Evolutionary conservation across 495 filamentous ascomycete species (phyloP).

Genomic region (Annulohypoxylon bovei): DNA sequence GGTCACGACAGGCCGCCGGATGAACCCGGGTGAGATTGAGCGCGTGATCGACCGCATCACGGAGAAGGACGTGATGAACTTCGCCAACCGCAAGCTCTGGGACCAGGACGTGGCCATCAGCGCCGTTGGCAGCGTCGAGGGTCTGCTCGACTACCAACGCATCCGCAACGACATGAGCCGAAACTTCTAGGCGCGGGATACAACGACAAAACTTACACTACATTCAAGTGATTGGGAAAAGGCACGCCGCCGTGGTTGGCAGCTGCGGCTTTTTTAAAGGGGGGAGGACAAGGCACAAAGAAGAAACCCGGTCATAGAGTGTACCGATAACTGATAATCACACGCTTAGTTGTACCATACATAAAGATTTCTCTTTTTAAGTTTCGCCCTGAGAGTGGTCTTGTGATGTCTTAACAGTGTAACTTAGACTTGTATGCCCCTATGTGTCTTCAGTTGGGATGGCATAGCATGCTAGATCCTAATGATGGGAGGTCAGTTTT

Average conservation of each 20-base stretch:
- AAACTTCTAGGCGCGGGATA: conserved; percentile 61
- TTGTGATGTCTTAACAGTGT: not conserved
- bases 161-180: conserved; percentile 90
- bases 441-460: not conserved
- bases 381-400: conserved; percentile 11
- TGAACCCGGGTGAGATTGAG: conserved; percentile 94
- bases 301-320: conserved; percentile 47
- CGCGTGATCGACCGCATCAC: conserved; percentile 85
- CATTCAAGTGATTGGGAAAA: conserved; percentile 22
- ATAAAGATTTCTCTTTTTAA: conserved; percentile 48
- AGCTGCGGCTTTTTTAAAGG: not conserved
- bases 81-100: conserved; percentile 91
- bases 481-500: not conserved
- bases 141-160: conserved; percentile 86
- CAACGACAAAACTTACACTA: not conserved
- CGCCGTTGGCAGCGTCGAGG: conserved; percentile 93
- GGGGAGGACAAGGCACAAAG: not conserved
- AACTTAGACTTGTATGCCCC: not conserved
- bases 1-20: conserved; percentile 92
- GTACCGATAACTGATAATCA: conserved; percentile 50
- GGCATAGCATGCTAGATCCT: not conserved
- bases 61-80: conserved; percentile 96
- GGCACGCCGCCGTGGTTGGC: conserved; percentile 17
- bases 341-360: conserved; percentile 49
- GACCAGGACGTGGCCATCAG: conserved; percentile 95